Conservation (phyloP, 2,329 filamentous ascomycete species). For the Cercospora nicotianae region DNA sequence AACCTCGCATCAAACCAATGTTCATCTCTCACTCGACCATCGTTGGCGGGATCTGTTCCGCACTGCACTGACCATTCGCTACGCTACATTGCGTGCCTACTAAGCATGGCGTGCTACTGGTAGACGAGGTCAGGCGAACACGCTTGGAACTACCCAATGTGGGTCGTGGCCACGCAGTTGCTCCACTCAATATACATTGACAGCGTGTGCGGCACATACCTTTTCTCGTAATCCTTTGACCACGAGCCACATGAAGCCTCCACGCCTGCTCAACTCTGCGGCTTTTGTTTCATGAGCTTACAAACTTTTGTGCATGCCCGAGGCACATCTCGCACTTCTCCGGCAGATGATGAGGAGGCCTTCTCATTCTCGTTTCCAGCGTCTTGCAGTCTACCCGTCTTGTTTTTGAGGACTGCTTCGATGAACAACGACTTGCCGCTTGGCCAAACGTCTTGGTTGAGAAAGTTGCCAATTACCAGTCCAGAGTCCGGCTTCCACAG, state of each 20-base stretch:
- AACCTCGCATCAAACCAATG: background rate
- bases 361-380: background rate
- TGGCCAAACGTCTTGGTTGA: background rate
- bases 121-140: background rate
- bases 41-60: background rate
- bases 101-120: background rate
- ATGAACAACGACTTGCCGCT: background rate
- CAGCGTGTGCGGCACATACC: background rate
- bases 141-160: background rate
- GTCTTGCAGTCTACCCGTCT: background rate
- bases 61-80: background rate
- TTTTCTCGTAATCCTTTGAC: background rate
- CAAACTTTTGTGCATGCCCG: background rate
- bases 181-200: background rate
- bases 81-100: background rate
- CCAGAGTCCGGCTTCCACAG: background rate
- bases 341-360: background rate
- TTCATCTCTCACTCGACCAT: background rate
- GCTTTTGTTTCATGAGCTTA: background rate
- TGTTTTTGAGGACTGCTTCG: background rate
- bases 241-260: background rate
- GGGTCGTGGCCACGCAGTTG: background rate
- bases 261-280: background rate
- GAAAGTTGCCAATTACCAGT: background rate
- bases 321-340: background rate